Evolutionary conservation across 1,284 basidiomycete genomes (phyloP).

Genomic region (Leccinum solheimii): DNA sequence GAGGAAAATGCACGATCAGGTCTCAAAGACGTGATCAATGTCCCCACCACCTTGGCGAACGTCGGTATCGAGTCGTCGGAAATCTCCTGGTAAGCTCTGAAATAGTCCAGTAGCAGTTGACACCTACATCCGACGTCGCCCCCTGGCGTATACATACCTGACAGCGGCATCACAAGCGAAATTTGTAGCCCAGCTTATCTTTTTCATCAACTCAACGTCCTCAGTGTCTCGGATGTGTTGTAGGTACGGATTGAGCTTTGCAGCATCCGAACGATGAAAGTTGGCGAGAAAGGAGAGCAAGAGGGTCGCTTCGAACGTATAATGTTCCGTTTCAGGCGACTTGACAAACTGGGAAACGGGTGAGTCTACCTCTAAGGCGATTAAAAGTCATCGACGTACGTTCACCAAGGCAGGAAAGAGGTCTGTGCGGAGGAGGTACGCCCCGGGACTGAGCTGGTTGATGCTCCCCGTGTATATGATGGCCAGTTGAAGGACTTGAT

Average conservation of each 20-base stretch:
- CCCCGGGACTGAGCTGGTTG: conserved; percentile 63
- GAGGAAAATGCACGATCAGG: conserved; percentile 54
- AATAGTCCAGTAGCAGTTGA: neutral
- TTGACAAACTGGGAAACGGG: conserved; percentile 48
- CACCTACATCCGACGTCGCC: neutral
- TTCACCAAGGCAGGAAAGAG: conserved; percentile 54
- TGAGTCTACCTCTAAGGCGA: neutral
- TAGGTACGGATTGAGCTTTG: conserved; percentile 64
- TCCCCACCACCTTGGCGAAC: conserved; percentile 48
- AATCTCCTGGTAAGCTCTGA: conserved; percentile 58
- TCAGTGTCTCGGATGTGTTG: conserved; percentile 47
- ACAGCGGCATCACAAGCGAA: conserved; percentile 47
- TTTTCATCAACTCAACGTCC: conserved; percentile 53
- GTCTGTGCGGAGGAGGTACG: conserved; percentile 63
- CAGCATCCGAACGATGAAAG: conserved; percentile 68
- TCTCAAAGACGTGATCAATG: conserved; percentile 50
- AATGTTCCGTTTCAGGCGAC: conserved; percentile 51
- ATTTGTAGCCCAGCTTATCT: conserved; percentile 56
- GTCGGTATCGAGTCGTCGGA: conserved; percentile 52
- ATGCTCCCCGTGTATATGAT: conserved; percentile 58
- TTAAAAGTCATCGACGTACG: conserved; percentile 34
- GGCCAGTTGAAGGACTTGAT: conserved; percentile 54
- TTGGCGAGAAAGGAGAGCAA: conserved; percentile 60
- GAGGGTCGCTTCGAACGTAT: conserved; percentile 57
- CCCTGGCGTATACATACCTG: conserved; percentile 41